A percentile compares a stretch with the other conserved stretches of the same genome.
Conservation (phyloP, 176 grass and related monocot genomes). For the Zizania latifolia region DNA sequence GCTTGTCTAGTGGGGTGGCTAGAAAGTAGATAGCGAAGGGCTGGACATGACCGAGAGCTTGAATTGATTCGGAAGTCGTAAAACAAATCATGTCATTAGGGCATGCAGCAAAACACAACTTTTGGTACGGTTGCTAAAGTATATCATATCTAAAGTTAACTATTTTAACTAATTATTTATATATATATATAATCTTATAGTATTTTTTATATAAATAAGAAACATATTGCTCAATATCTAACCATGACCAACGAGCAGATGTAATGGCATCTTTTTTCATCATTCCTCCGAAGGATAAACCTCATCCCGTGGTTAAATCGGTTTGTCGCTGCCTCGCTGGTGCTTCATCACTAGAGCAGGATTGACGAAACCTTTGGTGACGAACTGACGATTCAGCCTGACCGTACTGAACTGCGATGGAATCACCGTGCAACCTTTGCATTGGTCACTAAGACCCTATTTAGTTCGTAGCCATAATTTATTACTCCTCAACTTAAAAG, state of each 20-base stretch:
- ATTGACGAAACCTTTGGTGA: neutral
- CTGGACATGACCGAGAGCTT: neutral
- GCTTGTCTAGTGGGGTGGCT: conserved; percentile 7
- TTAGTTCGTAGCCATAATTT: too few relatives aligned
- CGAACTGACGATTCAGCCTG: neutral
- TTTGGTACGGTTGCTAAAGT: too few relatives aligned
- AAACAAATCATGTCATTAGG: neutral
- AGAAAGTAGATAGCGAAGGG: neutral
- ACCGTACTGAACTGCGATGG: neutral
- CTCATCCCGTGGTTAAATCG: neutral
- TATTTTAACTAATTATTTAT: too few relatives aligned
- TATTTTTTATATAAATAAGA: too few relatives aligned
- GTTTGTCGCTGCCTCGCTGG: neutral
- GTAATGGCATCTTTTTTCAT: neutral
- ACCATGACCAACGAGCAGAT: too few relatives aligned
- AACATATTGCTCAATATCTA: too few relatives aligned
- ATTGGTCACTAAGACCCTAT: too few relatives aligned
- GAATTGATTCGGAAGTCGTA: conserved; percentile 10
- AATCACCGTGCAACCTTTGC: neutral
- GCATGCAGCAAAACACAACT: neutral
- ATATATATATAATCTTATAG: too few relatives aligned
- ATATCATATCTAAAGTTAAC: too few relatives aligned
- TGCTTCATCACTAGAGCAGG: too few relatives aligned
- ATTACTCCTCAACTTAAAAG: too few relatives aligned
- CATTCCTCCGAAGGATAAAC: too few relatives aligned